Evolutionary conservation across 345 rosid genomes (phyloP), one percentile per base, ranked within the genome.

Genomic region (Litchi chinensis): DNA sequence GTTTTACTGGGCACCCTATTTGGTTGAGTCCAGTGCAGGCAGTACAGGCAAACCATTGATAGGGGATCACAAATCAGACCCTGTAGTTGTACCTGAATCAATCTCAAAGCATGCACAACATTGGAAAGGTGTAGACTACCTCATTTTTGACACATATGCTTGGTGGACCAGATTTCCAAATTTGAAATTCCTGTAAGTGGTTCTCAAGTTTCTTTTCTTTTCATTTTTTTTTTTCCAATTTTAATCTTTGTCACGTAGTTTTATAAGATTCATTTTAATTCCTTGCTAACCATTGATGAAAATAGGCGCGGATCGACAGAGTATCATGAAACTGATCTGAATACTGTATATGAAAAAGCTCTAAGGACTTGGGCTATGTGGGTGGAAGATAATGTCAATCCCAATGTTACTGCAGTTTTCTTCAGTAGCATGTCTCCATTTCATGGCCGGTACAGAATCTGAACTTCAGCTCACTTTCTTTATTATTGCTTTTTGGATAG

Each of bases 361-460:
- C 52, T 93, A 81, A 76, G 37, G 54, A 86, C 92, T 79, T 93
- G 93, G 98, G 79, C 80, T 16, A 86, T 79, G 5, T 95, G 98
- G 97, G 80, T 87, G 54, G 92, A 92, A 5, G 77, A 84, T 19
- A 88, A 90, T 59, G 82, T 94, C 66, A 90, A 94, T 83, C 88
- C 98, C 28, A 81, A 86, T 80, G 83, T 82, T 3, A 93, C 99
- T 70, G 89, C 83, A 0, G 95, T 93, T 69, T 96, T 96, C 98
- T 94, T 96, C 86, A 87, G 77, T 83, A 96, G 93, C 94, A 91
- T 74, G 98, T 94, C 98, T 68, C 98, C 99, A 73, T 85, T 90
- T 5, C 99, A 96, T 72, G 89, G 86, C 86, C 90, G 89, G 98
- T 94, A 59, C 19, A 12, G 19, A 88, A 83, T 16, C 56, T 12